Evolutionary conservation across 1,284 basidiomycete genomes (phyloP).

Genomic region (Apiotrichum porosum): DNA sequence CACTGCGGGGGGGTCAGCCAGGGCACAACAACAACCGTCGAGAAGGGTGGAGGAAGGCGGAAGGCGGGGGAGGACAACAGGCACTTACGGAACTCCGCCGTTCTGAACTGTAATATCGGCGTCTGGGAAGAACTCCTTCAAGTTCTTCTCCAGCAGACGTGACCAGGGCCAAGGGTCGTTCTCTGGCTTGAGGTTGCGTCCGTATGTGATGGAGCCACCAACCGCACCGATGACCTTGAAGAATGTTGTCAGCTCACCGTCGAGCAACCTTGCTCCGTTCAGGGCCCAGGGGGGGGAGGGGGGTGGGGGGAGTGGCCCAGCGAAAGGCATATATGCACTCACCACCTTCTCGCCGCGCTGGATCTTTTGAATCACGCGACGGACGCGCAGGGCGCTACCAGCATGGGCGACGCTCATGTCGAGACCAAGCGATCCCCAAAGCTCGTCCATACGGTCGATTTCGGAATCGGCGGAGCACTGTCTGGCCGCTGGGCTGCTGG

Average conservation of each 20-base stretch:
- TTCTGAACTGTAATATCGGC: not conserved
- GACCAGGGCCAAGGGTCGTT: too few relatives aligned
- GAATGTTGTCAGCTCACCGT: too few relatives aligned
- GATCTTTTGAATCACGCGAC: not conserved
- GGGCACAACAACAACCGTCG: too few relatives aligned
- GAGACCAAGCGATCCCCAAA: not conserved
- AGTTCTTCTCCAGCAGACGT: not conserved
- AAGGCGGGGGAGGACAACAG: too few relatives aligned
- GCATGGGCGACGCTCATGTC: conserved; percentile 6
- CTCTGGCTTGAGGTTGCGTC: not conserved
- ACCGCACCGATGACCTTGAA: conserved; percentile 1
- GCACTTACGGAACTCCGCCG: not conserved
- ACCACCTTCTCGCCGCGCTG: not conserved
- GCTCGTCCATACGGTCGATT: not conserved
- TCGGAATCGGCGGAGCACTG: too few relatives aligned
- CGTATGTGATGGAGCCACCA: conserved; percentile 5
- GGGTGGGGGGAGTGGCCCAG: too few relatives aligned
- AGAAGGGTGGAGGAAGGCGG: too few relatives aligned
- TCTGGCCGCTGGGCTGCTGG: too few relatives aligned
- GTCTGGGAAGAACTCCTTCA: not conserved
- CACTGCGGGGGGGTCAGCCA: not conserved
- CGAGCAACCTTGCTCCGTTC: too few relatives aligned
- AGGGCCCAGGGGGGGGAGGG: too few relatives aligned
- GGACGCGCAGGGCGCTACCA: conserved; percentile 3
- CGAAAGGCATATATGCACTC: too few relatives aligned